Conservation (phyloP, 805 yeast genomes). For the Metschnikowia santaceciliae region DNA sequence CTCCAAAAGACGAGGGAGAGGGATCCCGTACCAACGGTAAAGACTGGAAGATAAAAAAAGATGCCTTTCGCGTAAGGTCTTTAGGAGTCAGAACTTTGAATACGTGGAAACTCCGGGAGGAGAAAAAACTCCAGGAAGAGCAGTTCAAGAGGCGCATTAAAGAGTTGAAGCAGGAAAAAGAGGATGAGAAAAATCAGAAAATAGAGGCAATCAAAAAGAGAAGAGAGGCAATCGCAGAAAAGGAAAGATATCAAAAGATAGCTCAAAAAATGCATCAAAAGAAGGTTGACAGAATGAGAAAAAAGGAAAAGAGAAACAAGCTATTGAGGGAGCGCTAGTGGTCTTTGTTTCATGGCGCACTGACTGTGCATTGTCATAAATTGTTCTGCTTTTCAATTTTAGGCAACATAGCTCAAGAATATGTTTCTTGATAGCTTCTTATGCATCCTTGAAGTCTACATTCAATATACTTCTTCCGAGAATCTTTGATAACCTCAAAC, state of each 20-base stretch:
- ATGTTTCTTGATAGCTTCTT: background rate
- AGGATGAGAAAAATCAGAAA: constrained; percentile 49
- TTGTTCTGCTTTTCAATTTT: background rate
- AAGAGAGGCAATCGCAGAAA: constrained; percentile 78
- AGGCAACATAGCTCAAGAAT: background rate
- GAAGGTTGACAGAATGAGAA: constrained; percentile 84
- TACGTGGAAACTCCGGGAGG: constrained; percentile 64
- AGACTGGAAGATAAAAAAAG: constrained; percentile 66
- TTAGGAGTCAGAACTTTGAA: constrained; percentile 49
- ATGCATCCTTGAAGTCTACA: background rate
- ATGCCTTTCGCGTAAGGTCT: constrained; percentile 61
- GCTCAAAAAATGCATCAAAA: constrained; percentile 88
- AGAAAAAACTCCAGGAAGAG: constrained; percentile 60
- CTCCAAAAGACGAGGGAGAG: constrained; percentile 34
- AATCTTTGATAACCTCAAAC: background rate
- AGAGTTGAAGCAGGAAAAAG: constrained; percentile 77
- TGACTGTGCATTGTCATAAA: background rate
- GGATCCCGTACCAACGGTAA: constrained; percentile 62
- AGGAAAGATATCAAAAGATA: constrained; percentile 78
- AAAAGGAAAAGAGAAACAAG: constrained; percentile 93
- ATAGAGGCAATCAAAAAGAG: constrained; percentile 63
- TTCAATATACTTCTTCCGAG: background rate
- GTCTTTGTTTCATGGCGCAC: background rate
- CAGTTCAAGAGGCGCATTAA: constrained; percentile 65
- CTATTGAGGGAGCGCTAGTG: constrained; percentile 78